phyloP scores from a whole-genome alignment of 2,329 filamentous ascomycete species.

The Fusarium metavorans region DNA sequence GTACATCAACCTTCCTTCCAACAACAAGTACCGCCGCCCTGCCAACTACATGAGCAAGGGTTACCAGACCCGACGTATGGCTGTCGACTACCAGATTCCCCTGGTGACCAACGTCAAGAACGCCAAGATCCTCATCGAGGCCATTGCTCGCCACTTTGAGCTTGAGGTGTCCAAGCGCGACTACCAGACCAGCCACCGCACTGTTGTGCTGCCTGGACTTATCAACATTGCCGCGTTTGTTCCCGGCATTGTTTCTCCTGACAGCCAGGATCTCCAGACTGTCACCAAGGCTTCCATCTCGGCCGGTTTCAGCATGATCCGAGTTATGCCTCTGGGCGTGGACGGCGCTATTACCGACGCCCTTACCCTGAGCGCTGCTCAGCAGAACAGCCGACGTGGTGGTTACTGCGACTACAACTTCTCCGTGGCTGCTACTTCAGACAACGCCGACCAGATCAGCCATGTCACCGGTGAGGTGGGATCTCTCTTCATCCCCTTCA shows the following conservation, averaged over 20 bases:
- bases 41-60: slow-evolving; percentile 99
- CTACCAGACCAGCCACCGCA: slow-evolving; percentile 90
- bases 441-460: slow-evolving; percentile 80
- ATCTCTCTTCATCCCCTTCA: slow-evolving; percentile 86
- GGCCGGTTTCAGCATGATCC: slow-evolving; percentile 83
- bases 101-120: slow-evolving; percentile 99
- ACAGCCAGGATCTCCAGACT: slow-evolving; percentile 75
- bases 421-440: slow-evolving; percentile 79
- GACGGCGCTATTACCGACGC: slow-evolving; percentile 80
- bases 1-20: slow-evolving; percentile 99
- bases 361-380: slow-evolving; percentile 76
- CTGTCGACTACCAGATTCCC: slow-evolving; percentile 96
- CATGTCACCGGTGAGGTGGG: slow-evolving; percentile 80
- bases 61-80: slow-evolving; percentile 96
- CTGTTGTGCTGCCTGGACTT: slow-evolving; percentile 77
- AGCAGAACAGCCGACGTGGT: slow-evolving; percentile 75
- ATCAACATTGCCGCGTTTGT: slow-evolving; percentile 87
- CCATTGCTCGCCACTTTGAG: slow-evolving; percentile 88
- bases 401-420: slow-evolving; percentile 84
- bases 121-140: slow-evolving; percentile 96
- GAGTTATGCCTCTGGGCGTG: slow-evolving; percentile 80
- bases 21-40: slow-evolving; percentile 94
- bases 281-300: slow-evolving; percentile 81
- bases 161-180: slow-evolving; percentile 86
- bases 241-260: slow-evolving; percentile 74